phyloP scores from a whole-genome alignment of 2,329 filamentous ascomycete genomes.

The Tolypocladium tropicale region DNA sequence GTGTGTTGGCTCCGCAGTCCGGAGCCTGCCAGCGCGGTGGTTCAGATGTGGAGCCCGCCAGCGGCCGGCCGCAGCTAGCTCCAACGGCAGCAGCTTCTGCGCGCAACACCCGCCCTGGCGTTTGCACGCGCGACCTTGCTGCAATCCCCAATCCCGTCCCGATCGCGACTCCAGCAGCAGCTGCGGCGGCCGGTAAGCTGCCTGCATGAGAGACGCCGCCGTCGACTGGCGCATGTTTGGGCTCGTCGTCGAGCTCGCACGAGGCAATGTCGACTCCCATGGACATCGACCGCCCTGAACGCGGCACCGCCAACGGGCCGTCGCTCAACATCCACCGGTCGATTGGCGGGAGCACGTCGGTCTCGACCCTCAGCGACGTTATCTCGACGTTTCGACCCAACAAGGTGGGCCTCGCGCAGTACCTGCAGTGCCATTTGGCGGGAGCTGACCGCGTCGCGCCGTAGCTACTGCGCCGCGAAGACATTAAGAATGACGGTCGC shows the following conservation, averaged over 20 bases:
- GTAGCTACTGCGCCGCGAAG: conserved; percentile 48
- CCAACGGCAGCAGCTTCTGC: background rate
- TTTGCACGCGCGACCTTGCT: background rate
- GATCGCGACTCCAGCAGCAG: background rate
- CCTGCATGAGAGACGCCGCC: background rate
- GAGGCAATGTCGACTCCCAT: conserved; percentile 31
- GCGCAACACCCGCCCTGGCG: background rate
- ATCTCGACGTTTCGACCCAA: conserved; percentile 69
- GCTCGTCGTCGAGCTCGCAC: background rate
- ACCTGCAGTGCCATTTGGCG: background rate
- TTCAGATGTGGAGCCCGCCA: too few relatives aligned
- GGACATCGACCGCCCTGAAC: conserved; percentile 40
- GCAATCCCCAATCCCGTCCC: background rate
- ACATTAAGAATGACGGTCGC: conserved; percentile 36
- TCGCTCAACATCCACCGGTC: conserved; percentile 41
- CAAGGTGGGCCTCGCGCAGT: conserved; percentile 47
- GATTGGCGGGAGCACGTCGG: conserved; percentile 30
- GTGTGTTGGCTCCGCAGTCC: background rate
- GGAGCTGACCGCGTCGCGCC: background rate
- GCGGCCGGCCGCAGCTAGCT: too few relatives aligned
- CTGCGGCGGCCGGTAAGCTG: background rate
- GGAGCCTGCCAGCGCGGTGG: background rate
- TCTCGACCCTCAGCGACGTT: conserved; percentile 65
- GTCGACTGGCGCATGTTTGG: background rate
- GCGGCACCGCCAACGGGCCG: conserved; percentile 27